Base-by-base conservation (phyloP, 208 protist genomes). In the Zelonia costaricensis region DNA sequence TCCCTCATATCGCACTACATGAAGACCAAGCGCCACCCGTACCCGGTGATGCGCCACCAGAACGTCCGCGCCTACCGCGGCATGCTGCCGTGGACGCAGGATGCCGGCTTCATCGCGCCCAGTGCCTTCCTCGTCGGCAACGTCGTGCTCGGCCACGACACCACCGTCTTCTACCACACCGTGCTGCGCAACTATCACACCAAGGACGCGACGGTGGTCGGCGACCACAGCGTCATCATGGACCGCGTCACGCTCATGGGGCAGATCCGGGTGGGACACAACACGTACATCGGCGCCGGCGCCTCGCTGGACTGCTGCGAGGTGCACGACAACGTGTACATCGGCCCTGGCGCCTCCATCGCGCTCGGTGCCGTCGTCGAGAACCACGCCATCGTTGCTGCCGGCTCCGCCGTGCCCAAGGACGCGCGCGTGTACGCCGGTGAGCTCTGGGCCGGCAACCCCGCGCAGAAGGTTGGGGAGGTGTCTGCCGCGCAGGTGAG, bases 391-490 rank as follows among this genome's bases (percentile, higher is more conserved):
- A 93, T 96, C 31, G 76, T 97, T 0, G 93, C 90, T 0, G 75
- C 91, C 1, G 93, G 93, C 10, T 80, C 93, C 2, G 75, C 80
- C 2, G 79, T 97, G 31, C 54, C 74, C n/a, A 93, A 95, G 58
- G 91, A 95, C 56, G 59, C 63, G n/a, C 80, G 76, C 12, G 80
- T 97, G 22, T 80, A 94, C 56, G 74, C 84, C 6, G 89, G 90
- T 0, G 92, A 97, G 78, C 63, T 97, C 18, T 97, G 93, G 93
- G 91, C 88, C 1, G 93, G 93, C 25, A 84, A 88, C 46, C 91
- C 93, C 9, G 89, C 90, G 20, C 77, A 88, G 62, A 94, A 96
- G 71, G 70, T 96, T 13, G 80, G 57, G 13, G 89, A 97, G 27
- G 86, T 97, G 18, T 87, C 67, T 47, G 35, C 76, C 1, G 86